Evolutionary conservation across 768 basidiomycete genomes (phyloP), one percentile per base, ranked within the genome.

Genomic region (Naganishia randhawae): DNA sequence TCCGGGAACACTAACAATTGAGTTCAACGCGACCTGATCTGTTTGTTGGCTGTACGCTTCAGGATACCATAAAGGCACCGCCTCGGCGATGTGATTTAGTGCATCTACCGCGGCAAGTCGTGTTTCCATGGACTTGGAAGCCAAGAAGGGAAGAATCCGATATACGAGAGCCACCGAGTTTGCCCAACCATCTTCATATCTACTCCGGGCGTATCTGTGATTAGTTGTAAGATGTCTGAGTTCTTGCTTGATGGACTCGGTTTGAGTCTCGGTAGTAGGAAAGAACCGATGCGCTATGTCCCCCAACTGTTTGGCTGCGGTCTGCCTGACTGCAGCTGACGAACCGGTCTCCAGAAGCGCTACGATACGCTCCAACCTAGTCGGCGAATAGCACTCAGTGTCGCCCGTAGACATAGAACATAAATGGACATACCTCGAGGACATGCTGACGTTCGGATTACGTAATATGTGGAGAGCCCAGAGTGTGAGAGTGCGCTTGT

Each of bases 291-390:
- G 31, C 39, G 67, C 70, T 63, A 99, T 84, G 71, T 94, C 91
- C 0, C 93, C 93, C 51, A 99, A 84, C 78, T 99, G 96, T 75
- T 92, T 93, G 5, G 94, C 94, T 0, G 96, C 95, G n/a, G 96
- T 96, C 71, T 87, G 87, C 77, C 94, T 86, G 72, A 99, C 89
- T 57, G 89, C 89, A 48, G 85, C 81, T 3, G 92, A 92, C 14
- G 95, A 94, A 51, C 96, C 96, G 41, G 92, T 93, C 80, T 97
- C 94, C 71, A 99, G 86, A 51, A 99, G 85, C 75, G 91, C 85
- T 78, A 99, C 88, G 83, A 99, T 89, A 81, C 96, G 88, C 85
- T 98, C 96, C 83, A 97, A 87, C 83, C 94, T 95, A 65, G 8
- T 11, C 31, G 10, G 50, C 25, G 29, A 14, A 41, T n/a, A 31